These are phyloP conservation scores for Rhizoctonia solani DNA, from an alignment of 1,284 basidiomycete genomes.

Conservation along the genomic window DNA sequence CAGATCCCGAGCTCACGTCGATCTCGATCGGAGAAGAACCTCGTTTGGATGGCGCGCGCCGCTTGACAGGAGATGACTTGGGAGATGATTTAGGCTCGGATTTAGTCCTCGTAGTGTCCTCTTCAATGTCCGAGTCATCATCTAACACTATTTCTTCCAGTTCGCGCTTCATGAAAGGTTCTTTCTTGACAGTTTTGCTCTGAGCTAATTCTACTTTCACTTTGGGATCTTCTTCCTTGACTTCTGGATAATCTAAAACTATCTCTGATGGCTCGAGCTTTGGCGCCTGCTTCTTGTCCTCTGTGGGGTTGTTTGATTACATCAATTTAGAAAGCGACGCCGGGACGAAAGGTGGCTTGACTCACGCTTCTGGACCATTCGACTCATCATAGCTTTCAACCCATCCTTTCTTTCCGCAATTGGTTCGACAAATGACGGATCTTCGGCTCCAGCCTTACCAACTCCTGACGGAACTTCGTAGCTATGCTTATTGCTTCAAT, in stretches of 20 bases:
- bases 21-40: background rate
- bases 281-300: background rate
- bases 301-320: background rate
- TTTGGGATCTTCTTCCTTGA: background rate
- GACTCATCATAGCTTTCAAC: conserved; percentile 85
- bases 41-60: background rate
- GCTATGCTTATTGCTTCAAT: conserved; percentile 48
- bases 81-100: conserved; percentile 2
- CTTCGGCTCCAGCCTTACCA: conserved; percentile 86
- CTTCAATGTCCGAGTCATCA: conserved; percentile 1
- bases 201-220: background rate
- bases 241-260: background rate
- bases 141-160: background rate
- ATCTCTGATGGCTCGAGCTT: conserved; percentile 5
- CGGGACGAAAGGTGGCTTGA: background rate
- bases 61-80: background rate
- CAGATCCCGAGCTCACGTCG: conserved; percentile 10
- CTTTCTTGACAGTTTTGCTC: background rate
- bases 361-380: conserved; percentile 41
- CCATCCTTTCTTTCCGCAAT: conserved; percentile 81
- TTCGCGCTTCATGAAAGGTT: background rate
- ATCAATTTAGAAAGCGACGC: background rate
- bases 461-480: conserved; percentile 91
- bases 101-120: background rate
- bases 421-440: conserved; percentile 80